Conservation (phyloP, 305 asterid species). For the Fraxinus velutina region DNA sequence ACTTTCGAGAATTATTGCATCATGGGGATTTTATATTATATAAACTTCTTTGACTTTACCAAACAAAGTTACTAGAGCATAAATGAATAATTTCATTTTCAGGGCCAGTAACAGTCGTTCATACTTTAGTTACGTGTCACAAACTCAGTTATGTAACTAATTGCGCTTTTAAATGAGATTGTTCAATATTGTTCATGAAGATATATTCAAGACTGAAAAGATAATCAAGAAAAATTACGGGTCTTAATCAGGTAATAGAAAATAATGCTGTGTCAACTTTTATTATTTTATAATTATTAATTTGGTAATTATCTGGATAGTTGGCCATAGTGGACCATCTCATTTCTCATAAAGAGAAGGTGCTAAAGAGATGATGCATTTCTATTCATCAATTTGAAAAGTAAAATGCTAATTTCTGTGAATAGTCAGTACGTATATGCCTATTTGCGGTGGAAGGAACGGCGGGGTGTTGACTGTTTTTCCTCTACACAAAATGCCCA, state of each 20-base stretch:
- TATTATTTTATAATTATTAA: neutral
- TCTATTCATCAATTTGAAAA: constrained; percentile 12
- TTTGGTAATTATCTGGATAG: neutral
- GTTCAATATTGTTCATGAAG: neutral
- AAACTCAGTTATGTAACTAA: too few species aligned
- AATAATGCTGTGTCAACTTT: neutral
- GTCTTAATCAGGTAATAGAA: neutral
- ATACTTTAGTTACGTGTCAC: neutral
- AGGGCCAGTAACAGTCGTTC: too few species aligned
- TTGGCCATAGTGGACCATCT: constrained; percentile 2
- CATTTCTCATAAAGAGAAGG: neutral
- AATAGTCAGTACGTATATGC: neutral
- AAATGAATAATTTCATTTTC: neutral
- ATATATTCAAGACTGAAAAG: neutral
- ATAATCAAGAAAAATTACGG: neutral
- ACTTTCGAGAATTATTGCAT: neutral
- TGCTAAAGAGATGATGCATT: neutral
- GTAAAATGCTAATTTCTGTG: neutral
- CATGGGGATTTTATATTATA: too few species aligned
- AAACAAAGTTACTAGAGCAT: neutral
- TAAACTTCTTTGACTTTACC: too few species aligned
- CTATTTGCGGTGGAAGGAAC: neutral
- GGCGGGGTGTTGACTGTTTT: constrained; percentile 1
- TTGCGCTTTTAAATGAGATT: neutral
- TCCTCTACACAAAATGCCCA: neutral